Percentiles rank a stretch among this genome's conserved stretches.
These are phyloP conservation scores for Cladosporium sp. DNA, from an alignment of 2,329 filamentous ascomycete species.

Conservation along the genomic window DNA sequence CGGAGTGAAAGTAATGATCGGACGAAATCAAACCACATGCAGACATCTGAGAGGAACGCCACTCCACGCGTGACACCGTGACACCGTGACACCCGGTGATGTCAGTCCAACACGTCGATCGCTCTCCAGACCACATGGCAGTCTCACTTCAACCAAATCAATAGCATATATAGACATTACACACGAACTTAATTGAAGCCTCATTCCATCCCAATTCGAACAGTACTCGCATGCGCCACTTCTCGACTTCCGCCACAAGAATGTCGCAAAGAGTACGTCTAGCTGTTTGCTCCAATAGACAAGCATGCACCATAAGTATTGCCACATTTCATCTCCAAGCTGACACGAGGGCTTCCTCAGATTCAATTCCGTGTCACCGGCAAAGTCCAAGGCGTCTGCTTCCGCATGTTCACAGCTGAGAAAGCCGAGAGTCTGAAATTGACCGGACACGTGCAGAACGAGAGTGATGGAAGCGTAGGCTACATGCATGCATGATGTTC, in stretches of 20 bases:
- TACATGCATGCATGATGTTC: neutral
- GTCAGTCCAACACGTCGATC: slow-evolving; percentile 2
- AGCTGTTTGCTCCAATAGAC: no score
- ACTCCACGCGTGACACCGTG: neutral
- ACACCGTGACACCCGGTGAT: neutral
- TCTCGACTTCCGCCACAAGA: slow-evolving; percentile 10
- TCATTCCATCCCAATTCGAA: neutral
- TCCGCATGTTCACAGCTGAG: slow-evolving; percentile 42
- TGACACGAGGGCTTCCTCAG: slow-evolving; percentile 23
- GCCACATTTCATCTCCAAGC: neutral
- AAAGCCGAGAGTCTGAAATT: slow-evolving; percentile 41
- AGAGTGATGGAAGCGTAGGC: slow-evolving; percentile 37
- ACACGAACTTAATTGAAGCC: neutral
- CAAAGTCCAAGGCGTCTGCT: slow-evolving; percentile 49
- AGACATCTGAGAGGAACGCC: neutral
- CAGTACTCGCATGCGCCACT: slow-evolving; percentile 1
- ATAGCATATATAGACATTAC: neutral
- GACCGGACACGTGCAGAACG: slow-evolving; percentile 46
- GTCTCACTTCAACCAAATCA: neutral
- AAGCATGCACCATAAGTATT: neutral
- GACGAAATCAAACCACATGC: no score
- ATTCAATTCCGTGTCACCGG: slow-evolving; percentile 47
- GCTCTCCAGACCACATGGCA: slow-evolving; percentile 3
- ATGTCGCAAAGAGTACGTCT: slow-evolving; percentile 30
- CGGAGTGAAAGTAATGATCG: no score